Evolutionary conservation across 1,139 yeast genomes (phyloP).

Genomic region (Saccharomyces pastorianus): DNA sequence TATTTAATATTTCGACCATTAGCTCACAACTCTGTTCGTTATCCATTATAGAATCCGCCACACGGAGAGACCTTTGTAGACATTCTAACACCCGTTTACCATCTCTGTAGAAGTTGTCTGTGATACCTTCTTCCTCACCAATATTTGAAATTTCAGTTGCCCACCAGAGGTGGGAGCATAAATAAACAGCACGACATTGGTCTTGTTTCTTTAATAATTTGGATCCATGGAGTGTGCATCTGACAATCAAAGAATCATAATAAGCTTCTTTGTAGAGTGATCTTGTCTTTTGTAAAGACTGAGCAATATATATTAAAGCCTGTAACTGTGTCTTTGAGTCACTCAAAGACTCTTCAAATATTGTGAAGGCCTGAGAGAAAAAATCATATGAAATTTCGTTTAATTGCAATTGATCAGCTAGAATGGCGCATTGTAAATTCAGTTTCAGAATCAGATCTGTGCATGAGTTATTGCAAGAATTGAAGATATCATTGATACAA

Average conservation of each 20-base stretch:
- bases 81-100: constrained; percentile 61
- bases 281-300: constrained; percentile 40
- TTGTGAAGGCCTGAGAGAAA: constrained; percentile 77
- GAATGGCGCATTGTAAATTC: constrained; percentile 48
- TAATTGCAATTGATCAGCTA: constrained; percentile 66
- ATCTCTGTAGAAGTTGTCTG: constrained; percentile 34
- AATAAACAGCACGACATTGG: constrained; percentile 84
- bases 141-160: constrained; percentile 53
- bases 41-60: constrained; percentile 83
- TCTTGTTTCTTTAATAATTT: constrained; percentile 85
- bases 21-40: constrained; percentile 55
- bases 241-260: constrained; percentile 74
- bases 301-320: constrained; percentile 51
- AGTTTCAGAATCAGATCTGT: constrained; percentile 40
- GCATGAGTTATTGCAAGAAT: constrained; percentile 45
- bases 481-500: constrained; percentile 58
- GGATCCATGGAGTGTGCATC: constrained; percentile 81
- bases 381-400: constrained; percentile 77
- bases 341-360: constrained; percentile 73
- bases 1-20: constrained; percentile 81
- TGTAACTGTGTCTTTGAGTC: constrained; percentile 50
- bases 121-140: constrained; percentile 42
- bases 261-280: constrained; percentile 25
- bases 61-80: constrained; percentile 67
- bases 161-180: constrained; percentile 94